Evolutionary conservation across 2,329 filamentous ascomycete species (phyloP), one percentile per base, ranked within the genome.

Genomic region (Aureobasidium sp.): DNA sequence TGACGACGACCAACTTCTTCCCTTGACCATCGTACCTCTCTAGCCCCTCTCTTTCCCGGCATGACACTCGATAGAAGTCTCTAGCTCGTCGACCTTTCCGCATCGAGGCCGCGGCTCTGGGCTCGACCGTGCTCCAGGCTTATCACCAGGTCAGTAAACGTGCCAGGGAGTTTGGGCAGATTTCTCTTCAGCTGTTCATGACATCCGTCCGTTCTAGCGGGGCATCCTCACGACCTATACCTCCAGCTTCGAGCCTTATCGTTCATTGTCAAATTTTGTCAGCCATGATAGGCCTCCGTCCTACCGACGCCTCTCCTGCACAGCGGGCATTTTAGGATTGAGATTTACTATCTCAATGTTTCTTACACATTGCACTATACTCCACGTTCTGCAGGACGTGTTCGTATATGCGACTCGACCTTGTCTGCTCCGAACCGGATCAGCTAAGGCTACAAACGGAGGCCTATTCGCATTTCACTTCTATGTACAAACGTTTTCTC

Each of bases 401-500:
- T 7, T n/a, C 15, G n/a, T 23, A 10, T 20, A 5, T 51, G 47
- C 17, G 20, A 52, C n/a, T 52, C 12, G 5, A 27, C 48, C 48
- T 51, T 15, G 2, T 8, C 17, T 32, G n/a, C n/a, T 34, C 17
- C n/a, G 4, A 23, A 13, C n/a, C 29, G 29, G 47, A 20, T n/a
- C 47, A 34, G 47, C 34, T 17, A 20, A 10, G 20, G 13, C 23
- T 23, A 12, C 23, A 26, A 27, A 17, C 29, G 37, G 15, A 41
- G 36, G 37, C 26, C 37, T 17, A 26, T 26, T 55, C 26, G n/a
- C 51, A 41, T 26, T 57, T 57, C 53, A 36, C 53, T 57, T 57
- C 53, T 44, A 15, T 57, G 53, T 57, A 57, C n/a, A 57, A 46
- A 57, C 41, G 53, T 46, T 57, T 57, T 29, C n/a, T 9, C 34